Base-by-base conservation (phyloP, 129 eudicot genomes). In the Arctium lappa region DNA sequence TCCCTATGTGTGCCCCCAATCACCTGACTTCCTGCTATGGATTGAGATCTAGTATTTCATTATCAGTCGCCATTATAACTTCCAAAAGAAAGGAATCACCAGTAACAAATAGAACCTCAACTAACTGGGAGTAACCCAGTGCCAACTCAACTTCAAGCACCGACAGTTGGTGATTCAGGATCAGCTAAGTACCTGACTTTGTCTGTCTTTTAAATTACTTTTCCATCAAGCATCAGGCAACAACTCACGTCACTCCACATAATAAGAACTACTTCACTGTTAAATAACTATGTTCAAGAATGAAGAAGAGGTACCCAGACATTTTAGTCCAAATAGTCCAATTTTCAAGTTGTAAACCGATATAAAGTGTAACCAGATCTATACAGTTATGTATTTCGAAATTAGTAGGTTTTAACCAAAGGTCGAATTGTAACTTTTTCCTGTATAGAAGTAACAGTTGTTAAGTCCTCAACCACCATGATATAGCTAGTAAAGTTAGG, bases 321-420 rank as follows among this genome's bases (percentile, higher is more conserved):
- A 39, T 39, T 39, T 16, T 0, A 68, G 66, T 30, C 74, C 2
- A 22, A 31, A 11, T 1, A 42, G 12, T 32, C 70, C 46, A 71
- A 50, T 44, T 9, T 18, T 63, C 15, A 12, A 74, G 22, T 13
- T 75, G 30, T 74, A 65, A 71, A 53, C 77, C 4, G 13, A 27
- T 65, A 22, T 22, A 65, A 65, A 73, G 10, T 2, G 31, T 32
- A 60, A 68, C 62, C 62, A 76, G 77, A 82, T 76, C 77, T 69
- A 76, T 48, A 82, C 81, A 69, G n/a, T 73, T 75, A 68, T 75
- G 76, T 75, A 34, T 30, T 82, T 74, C 8, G 34, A 13, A 82
- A 63, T 72, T n/a, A 81, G 66, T 30, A 56, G 65, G 63, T 13
- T 63, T 29, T 38, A 62, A 30, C 72, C 8, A n/a, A 69, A 80